Evolutionary conservation across 1,139 yeast species (phyloP).

Genomic region (Barnettozyma hawaiiensis): DNA sequence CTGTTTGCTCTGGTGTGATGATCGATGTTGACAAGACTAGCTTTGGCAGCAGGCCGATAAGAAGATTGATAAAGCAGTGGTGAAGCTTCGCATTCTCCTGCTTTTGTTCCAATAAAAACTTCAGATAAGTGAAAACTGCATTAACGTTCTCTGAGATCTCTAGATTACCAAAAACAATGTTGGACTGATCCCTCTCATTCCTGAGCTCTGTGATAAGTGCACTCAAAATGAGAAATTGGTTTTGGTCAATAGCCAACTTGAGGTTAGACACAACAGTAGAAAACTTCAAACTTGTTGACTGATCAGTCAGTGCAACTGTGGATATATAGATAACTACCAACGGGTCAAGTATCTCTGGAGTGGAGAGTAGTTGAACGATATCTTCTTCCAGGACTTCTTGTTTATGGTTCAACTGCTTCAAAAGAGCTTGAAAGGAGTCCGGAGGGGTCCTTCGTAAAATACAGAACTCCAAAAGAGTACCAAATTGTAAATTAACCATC

Average conservation of each 20-base stretch:
- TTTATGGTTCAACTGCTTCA: conserved; percentile 22
- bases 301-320: conserved; percentile 12
- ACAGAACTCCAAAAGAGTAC: conserved; percentile 15
- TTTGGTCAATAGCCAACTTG: conserved; percentile 9
- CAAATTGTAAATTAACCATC: conserved; percentile 11
- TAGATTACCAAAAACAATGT: conserved; percentile 12
- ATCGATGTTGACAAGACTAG: conserved; percentile 2
- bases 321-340: conserved; percentile 17
- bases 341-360: conserved; percentile 15
- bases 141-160: conserved; percentile 14
- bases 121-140: conserved; percentile 12
- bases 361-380: conserved; percentile 10
- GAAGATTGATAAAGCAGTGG: conserved; percentile 11
- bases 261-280: conserved; percentile 13
- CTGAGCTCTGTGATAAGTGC: conserved; percentile 15
- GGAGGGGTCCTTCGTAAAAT: conserved; percentile 16
- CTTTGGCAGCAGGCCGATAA: conserved; percentile 10
- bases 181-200: conserved; percentile 5
- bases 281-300: conserved; percentile 13
- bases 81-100: neutral
- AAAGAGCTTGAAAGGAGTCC: conserved; percentile 15
- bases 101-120: conserved; percentile 8
- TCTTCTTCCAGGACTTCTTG: conserved; percentile 17
- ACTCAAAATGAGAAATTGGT: conserved; percentile 18
- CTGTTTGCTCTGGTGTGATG: conserved; percentile 15